These are phyloP conservation scores for Alternaria angustiovoidea DNA, from an alignment of 2,329 filamentous ascomycete genomes.

Conservation along the genomic window DNA sequence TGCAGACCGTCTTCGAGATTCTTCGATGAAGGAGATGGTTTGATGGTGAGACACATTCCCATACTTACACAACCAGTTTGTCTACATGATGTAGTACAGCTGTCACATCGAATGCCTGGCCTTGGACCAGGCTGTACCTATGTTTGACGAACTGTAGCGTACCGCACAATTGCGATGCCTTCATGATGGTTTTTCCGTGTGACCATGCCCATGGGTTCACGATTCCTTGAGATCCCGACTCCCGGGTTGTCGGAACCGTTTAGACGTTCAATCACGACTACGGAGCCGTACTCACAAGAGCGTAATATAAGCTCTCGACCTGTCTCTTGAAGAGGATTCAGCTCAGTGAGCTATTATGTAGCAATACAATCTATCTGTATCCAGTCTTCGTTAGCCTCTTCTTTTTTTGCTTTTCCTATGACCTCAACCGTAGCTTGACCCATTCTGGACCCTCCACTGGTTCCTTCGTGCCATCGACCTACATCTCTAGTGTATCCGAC, in stretches of 20 bases:
- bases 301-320: neutral
- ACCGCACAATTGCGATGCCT: neutral
- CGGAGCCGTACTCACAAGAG: neutral
- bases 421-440: neutral
- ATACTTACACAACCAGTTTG: neutral
- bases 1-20: conserved; percentile 78
- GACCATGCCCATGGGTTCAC: neutral
- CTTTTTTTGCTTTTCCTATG: neutral
- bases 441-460: neutral
- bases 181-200: neutral
- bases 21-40: conserved; percentile 75
- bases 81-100: neutral
- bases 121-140: neutral
- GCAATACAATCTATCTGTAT: neutral
- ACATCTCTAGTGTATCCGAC: neutral
- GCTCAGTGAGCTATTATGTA: neutral
- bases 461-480: neutral
- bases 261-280: too few relatives aligned
- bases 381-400: neutral
- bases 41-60: conserved; percentile 73
- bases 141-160: neutral
- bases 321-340: neutral
- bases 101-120: neutral
- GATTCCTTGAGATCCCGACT: neutral
- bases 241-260: neutral